These are phyloP conservation scores for Trichoderma koningiopsis DNA, from an alignment of 2,329 filamentous ascomycete genomes.

Conservation along the genomic window DNA sequence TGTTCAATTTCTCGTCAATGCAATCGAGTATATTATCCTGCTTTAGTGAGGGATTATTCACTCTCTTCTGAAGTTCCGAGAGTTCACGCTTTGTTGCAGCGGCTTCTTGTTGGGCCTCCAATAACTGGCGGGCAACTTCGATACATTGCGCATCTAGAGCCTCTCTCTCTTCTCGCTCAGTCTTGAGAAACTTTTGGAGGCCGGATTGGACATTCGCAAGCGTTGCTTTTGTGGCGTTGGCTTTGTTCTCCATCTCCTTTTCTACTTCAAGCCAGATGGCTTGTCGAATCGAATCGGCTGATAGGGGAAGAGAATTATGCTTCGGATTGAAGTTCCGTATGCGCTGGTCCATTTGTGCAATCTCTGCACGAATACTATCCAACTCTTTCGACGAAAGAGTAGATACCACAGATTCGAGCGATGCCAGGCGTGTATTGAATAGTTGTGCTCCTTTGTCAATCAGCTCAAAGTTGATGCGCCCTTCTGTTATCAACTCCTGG, in stretches of 20 bases:
- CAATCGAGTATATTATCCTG: constrained; percentile 38
- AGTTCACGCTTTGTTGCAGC: constrained; percentile 1
- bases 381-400: background rate
- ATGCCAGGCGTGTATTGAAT: background rate
- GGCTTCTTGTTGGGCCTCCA: constrained; percentile 9
- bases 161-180: constrained; percentile 28
- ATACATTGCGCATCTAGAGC: constrained; percentile 25
- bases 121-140: constrained; percentile 14
- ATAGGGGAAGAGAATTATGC: background rate
- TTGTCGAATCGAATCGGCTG: background rate
- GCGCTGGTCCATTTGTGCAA: background rate
- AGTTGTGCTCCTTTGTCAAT: background rate
- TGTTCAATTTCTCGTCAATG: constrained; percentile 26
- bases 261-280: constrained; percentile 5
- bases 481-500: background rate
- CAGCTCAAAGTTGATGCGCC: too few relatives aligned
- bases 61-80: background rate
- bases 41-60: constrained; percentile 32
- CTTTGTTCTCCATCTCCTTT: background rate
- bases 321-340: background rate
- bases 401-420: background rate
- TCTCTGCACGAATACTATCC: background rate
- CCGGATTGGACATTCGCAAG: background rate
- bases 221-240: background rate
- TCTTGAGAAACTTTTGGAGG: constrained; percentile 31